Percentiles rank a stretch among this genome's conserved stretches.
Conservation (phyloP, 306 rosid species). For the Pterocarpus macrocarpus region DNA sequence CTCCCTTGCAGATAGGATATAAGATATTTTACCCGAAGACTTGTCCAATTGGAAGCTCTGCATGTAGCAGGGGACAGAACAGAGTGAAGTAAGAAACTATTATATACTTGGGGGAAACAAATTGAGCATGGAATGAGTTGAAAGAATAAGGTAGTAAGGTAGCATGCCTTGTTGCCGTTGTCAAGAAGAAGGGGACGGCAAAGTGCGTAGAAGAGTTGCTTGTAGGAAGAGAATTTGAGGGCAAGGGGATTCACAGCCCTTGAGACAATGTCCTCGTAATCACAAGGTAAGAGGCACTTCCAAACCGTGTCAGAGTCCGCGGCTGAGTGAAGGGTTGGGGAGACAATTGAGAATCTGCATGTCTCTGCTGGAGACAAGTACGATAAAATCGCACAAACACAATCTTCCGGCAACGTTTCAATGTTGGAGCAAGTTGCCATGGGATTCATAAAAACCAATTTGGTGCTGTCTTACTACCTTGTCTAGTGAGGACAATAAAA, state of each 20-base stretch:
- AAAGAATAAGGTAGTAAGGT: neutral
- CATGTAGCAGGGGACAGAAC: neutral
- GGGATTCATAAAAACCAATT: neutral
- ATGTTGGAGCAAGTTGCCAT: constrained; percentile 40
- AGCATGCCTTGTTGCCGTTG: constrained; percentile 57
- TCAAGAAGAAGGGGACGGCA: constrained; percentile 62
- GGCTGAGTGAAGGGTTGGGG: constrained; percentile 52
- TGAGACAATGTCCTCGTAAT: constrained; percentile 52
- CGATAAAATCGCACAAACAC: constrained; percentile 56
- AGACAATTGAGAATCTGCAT: constrained; percentile 55
- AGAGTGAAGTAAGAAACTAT: neutral
- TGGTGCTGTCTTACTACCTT: too few species aligned
- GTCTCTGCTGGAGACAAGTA: constrained; percentile 59
- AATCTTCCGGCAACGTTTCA: constrained; percentile 59
- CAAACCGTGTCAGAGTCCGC: constrained; percentile 64
- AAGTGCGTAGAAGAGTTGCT: constrained; percentile 55
- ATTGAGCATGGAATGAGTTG: neutral
- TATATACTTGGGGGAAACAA: neutral
- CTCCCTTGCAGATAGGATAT: constrained; percentile 66
- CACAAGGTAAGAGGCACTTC: constrained; percentile 66
- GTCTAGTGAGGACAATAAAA: too few species aligned
- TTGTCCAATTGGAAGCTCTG: constrained; percentile 69
- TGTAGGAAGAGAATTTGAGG: constrained; percentile 51
- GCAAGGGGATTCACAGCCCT: constrained; percentile 42
- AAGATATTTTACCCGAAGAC: constrained; percentile 53